phyloP scores from a whole-genome alignment of 2,329 filamentous ascomycete species.

The Penicillium hordei region DNA sequence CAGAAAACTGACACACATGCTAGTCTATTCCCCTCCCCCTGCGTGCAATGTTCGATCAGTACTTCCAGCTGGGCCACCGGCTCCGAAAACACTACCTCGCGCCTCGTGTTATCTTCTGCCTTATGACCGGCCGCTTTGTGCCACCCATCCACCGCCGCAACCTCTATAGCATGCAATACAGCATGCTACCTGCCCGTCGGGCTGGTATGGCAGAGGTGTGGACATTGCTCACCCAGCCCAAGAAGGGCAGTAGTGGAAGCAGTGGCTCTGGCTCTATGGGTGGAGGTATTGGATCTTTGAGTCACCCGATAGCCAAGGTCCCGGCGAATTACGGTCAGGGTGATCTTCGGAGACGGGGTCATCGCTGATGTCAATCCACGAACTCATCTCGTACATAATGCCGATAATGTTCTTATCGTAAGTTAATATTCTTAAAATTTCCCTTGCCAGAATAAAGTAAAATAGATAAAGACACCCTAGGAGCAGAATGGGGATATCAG shows the following conservation, averaged over 20 bases:
- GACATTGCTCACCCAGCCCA: constrained; percentile 62
- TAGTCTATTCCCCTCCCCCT: constrained; percentile 87
- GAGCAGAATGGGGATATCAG: not conserved
- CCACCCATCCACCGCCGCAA: constrained; percentile 93
- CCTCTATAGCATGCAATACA: constrained; percentile 94
- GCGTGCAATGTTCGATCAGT: constrained; percentile 94
- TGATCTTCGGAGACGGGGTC: constrained; percentile 35
- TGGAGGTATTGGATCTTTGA: constrained; percentile 26
- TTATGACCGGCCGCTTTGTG: constrained; percentile 87
- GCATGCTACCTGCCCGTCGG: constrained; percentile 84
- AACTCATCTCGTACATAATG: constrained; percentile 13
- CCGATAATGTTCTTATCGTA: constrained; percentile 5
- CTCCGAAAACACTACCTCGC: constrained; percentile 95
- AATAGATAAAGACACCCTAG: not conserved
- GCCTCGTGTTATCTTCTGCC: constrained; percentile 79
- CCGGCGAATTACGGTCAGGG: constrained; percentile 34
- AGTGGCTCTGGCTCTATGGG: constrained; percentile 26
- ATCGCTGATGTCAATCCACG: constrained; percentile 28
- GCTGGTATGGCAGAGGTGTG: constrained; percentile 84
- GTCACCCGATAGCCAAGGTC: constrained; percentile 34
- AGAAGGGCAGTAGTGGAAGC: constrained; percentile 30
- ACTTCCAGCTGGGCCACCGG: constrained; percentile 89
- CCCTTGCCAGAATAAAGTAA: not conserved
- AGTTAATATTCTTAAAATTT: not conserved
- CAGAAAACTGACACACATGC: constrained; percentile 15